Evolutionary conservation across 2,329 filamentous ascomycete genomes (phyloP).

Genomic region (Penicillium nordicum): DNA sequence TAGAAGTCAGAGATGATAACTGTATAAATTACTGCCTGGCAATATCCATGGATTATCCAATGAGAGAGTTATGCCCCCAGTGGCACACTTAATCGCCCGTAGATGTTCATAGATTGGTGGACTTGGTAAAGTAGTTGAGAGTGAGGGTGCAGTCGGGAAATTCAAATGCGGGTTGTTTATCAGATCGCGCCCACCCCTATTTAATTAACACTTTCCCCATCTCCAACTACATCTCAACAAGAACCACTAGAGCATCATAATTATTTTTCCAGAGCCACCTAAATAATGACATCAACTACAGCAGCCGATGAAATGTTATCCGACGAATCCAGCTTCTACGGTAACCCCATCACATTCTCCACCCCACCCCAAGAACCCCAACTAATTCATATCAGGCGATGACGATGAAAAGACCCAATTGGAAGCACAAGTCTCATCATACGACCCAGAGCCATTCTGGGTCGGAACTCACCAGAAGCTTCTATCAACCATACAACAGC

Average conservation of each 20-base stretch:
- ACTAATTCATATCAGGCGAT: slow-evolving; percentile 49
- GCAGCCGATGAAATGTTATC: slow-evolving; percentile 34
- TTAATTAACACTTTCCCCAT: background rate
- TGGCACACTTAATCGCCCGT: too few species aligned
- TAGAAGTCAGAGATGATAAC: too few species aligned
- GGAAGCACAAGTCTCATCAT: slow-evolving; percentile 49
- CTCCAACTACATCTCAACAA: background rate
- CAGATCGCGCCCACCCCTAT: background rate
- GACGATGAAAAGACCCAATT: slow-evolving; percentile 49
- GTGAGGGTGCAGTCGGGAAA: background rate
- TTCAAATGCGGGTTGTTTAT: background rate
- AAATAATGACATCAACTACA: background rate
- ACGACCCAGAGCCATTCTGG: slow-evolving; percentile 54
- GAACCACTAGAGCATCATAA: background rate
- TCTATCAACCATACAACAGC: slow-evolving; percentile 34
- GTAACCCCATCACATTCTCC: slow-evolving; percentile 17
- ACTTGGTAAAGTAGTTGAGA: too few species aligned
- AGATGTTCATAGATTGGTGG: background rate
- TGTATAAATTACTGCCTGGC: too few species aligned
- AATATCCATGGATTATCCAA: too few species aligned
- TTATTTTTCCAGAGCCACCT: background rate
- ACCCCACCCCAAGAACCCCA: background rate
- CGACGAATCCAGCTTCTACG: slow-evolving; percentile 47
- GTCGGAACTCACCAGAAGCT: slow-evolving; percentile 28
- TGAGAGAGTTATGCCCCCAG: too few species aligned